Evolutionary conservation across 768 basidiomycete genomes (phyloP).

Genomic region (Pisolithus marmoratus): DNA sequence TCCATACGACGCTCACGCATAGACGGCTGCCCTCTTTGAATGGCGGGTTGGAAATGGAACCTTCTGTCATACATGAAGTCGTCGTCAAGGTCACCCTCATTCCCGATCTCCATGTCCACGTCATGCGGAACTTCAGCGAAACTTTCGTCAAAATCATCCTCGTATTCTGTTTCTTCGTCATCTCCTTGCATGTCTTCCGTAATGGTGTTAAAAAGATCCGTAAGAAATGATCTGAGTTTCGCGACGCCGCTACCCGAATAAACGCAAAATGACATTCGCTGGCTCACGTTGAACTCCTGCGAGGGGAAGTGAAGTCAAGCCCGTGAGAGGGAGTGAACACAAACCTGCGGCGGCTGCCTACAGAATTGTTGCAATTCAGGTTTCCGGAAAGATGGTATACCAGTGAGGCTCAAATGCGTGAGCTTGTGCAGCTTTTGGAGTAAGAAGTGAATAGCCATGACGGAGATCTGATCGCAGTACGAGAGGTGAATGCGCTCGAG

Average conservation of each 20-base stretch:
- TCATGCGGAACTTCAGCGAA: conserved; percentile 25
- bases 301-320: conserved; percentile 1
- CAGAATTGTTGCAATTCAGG: conserved; percentile 86
- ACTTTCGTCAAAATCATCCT: conserved; percentile 38
- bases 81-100: conserved; percentile 41
- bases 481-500: conserved; percentile 95
- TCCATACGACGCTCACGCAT: conserved; percentile 7
- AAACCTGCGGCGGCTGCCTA: conserved; percentile 77
- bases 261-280: conserved; percentile 90
- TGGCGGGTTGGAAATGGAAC: conserved; percentile 20
- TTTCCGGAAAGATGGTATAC: conserved; percentile 86
- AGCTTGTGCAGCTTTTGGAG: conserved; percentile 85
- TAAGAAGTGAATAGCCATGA: conserved; percentile 86
- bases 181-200: conserved; percentile 61
- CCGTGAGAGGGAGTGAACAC: conserved; percentile 19
- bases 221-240: conserved; percentile 75
- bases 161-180: conserved; percentile 64
- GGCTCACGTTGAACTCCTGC: conserved; percentile 88
- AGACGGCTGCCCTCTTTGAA: conserved; percentile 1
- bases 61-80: conserved; percentile 30
- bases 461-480: conserved; percentile 93
- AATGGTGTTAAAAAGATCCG: conserved; percentile 68
- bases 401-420: conserved; percentile 95
- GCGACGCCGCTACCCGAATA: conserved; percentile 90
- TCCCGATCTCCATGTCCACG: conserved; percentile 30